Base-by-base conservation (phyloP, 345 rosid species). In the Heritiera fomes region DNA sequence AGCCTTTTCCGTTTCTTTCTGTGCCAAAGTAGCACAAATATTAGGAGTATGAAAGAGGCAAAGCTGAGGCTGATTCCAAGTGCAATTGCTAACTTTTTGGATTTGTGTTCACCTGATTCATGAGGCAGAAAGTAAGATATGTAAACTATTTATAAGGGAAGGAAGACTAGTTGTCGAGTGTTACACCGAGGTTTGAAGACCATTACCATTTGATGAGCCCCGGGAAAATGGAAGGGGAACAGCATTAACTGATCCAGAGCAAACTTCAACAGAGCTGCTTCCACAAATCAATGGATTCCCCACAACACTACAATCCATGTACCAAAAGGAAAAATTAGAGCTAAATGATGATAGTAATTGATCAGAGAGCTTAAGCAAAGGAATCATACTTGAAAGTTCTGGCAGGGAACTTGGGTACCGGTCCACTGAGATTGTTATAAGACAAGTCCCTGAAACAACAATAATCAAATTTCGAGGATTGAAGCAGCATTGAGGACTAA, bases 381-480 rank as follows among this genome's bases (percentile, higher is more conserved):
- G 71, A 53, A 55, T 34, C 72, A 69, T 90, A 95, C 98, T 92
- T 92, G 89, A 95, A 93, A 64, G 93, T 92, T 82, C 87, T 92
- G 23, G 92, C 91, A 34, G 93, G 91, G 32, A 87, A 89, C 82
- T 87, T 92, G 80, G 97, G 92, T 73, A 93, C 92, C 46, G 87
- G 91, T 83, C 98, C 98, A 77, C 91, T 95, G 66, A 95, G 93
- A 84, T 95, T 95, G 90, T 95, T 95, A 73, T 86, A 95, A 79
- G 98, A 95, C 84, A 95, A 86, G 86, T 95, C 99, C 86, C 98
- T 95, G 90, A 83, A 68, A 20, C 34, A 64, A 52, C 60, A 71
- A 73, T 49, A 75, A 75, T 28, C 58, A 77, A 20, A 60, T 18
- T 23, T 69, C 53, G 68, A 80, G 74, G n/a, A 55, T 11, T 1